These are phyloP conservation scores for Colletotrichum higginsianum DNA, from an alignment of 2,329 filamentous ascomycete genomes.

Conservation along the genomic window DNA sequence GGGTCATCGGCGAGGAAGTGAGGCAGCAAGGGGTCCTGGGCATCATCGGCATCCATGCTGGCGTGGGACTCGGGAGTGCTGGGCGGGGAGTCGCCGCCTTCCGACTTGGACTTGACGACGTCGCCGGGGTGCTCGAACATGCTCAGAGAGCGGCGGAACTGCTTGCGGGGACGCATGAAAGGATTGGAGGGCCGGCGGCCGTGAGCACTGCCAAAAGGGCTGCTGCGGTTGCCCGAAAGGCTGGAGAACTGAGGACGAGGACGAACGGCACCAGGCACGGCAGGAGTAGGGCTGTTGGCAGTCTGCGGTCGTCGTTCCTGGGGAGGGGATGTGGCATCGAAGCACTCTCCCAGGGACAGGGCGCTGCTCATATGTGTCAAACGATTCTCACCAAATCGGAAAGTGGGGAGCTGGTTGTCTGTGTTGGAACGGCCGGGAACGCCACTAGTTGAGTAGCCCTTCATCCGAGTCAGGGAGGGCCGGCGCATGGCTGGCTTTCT, in stretches of 20 bases:
- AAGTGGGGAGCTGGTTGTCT: slow-evolving; percentile 78
- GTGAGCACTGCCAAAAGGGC: slow-evolving; percentile 81
- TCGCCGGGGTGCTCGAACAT: slow-evolving; percentile 97
- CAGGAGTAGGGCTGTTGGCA: slow-evolving; percentile 71
- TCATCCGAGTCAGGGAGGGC: slow-evolving; percentile 81
- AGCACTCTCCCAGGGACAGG: slow-evolving; percentile 84
- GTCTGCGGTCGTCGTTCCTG: slow-evolving; percentile 76
- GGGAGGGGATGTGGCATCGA: slow-evolving; percentile 80
- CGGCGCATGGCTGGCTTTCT: slow-evolving; percentile 79
- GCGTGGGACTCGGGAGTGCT: slow-evolving; percentile 70
- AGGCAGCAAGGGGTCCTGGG: slow-evolving; percentile 81
- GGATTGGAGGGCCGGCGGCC: slow-evolving; percentile 81
- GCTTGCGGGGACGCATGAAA: slow-evolving; percentile 84
- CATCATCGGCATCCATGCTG: slow-evolving; percentile 87
- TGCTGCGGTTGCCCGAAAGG: slow-evolving; percentile 74
- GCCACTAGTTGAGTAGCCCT: slow-evolving; percentile 79
- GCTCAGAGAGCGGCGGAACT: slow-evolving; percentile 92
- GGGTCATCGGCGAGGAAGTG: slow-evolving; percentile 87
- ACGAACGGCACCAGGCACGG: slow-evolving; percentile 72
- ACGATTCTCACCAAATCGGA: slow-evolving; percentile 73
- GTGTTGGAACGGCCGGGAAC: slow-evolving; percentile 72
- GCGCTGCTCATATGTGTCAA: slow-evolving; percentile 59
- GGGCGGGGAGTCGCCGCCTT: slow-evolving; percentile 68
- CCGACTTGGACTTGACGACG: slow-evolving; percentile 82
- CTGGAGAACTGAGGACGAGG: slow-evolving; percentile 76